A percentile compares a stretch with the other conserved stretches of the same genome.
Evolutionary conservation across 495 filamentous ascomycete species (phyloP).

Genomic region (Entonaema liquescens): DNA sequence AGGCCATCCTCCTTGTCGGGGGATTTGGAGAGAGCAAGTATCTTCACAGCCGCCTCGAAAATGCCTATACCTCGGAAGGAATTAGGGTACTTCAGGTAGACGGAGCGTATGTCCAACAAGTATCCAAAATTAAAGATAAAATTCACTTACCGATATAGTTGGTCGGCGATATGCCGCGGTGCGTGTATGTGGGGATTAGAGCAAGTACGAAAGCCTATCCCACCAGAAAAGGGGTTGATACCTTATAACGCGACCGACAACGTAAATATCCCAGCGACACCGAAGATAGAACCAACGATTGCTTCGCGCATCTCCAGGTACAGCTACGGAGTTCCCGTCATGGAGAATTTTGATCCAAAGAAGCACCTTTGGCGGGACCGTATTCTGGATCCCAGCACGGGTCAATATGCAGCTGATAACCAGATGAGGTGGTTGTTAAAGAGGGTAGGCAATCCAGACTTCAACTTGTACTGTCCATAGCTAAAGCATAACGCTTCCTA

Average conservation of each 20-base stretch:
- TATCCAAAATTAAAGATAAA: neutral
- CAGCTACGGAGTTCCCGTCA: neutral
- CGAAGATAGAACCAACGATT: neutral
- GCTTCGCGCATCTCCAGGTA: conserved; percentile 7
- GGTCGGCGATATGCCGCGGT: neutral
- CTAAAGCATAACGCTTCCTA: neutral
- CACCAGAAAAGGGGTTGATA: neutral
- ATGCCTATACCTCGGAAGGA: neutral
- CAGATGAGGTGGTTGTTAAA: conserved; percentile 4
- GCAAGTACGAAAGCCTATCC: neutral
- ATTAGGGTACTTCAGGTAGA: neutral
- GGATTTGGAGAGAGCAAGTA: conserved; percentile 6
- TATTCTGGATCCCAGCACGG: neutral
- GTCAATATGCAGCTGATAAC: conserved; percentile 1
- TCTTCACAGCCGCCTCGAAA: neutral
- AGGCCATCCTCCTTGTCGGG: neutral
- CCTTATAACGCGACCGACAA: neutral
- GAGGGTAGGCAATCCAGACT: neutral
- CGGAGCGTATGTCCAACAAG: neutral
- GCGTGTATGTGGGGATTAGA: conserved; percentile 4
- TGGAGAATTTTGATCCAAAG: neutral
- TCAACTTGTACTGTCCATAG: neutral
- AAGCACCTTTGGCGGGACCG: conserved; percentile 1
- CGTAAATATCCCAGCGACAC: neutral
- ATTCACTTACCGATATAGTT: neutral